phyloP scores from a whole-genome alignment of 257 asterid genomes.

The Ilex aquifolium region DNA sequence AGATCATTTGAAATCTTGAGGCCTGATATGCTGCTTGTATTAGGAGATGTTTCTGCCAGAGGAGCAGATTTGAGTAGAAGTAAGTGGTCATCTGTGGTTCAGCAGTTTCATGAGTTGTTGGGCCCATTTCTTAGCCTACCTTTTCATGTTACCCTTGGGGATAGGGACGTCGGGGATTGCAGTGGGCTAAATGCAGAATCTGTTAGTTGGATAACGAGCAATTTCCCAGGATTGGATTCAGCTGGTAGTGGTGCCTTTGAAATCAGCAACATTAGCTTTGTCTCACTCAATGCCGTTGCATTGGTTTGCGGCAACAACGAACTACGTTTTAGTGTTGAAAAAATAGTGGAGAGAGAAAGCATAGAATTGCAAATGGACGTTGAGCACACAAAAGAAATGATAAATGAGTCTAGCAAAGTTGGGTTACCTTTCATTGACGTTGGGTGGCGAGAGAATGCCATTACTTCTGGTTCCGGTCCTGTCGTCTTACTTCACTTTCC shows the following conservation, averaged over 20 bases:
- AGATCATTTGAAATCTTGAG: slow-evolving; percentile 4
- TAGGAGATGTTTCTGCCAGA: neutral
- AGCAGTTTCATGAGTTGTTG: neutral
- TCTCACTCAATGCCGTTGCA: neutral
- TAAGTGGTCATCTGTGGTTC: neutral
- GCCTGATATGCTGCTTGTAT: slow-evolving; percentile 6
- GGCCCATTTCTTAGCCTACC: slow-evolving; percentile 2
- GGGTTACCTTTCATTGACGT: neutral
- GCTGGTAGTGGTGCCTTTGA: neutral
- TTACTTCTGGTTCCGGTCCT: neutral
- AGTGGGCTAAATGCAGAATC: neutral
- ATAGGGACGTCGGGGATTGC: slow-evolving; percentile 1
- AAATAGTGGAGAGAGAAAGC: neutral
- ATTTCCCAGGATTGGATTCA: slow-evolving; percentile 1
- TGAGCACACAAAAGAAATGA: neutral
- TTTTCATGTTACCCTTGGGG: slow-evolving; percentile 1
- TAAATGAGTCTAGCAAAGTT: neutral
- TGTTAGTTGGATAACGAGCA: neutral
- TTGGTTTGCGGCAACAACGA: neutral
- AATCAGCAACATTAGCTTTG: neutral
- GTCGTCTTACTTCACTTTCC: slow-evolving; percentile 2
- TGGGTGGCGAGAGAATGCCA: slow-evolving; percentile 3
- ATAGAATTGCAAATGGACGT: neutral
- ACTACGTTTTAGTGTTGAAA: neutral
- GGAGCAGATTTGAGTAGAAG: neutral